phyloP scores from a whole-genome alignment of 2,329 filamentous ascomycete species.

The Coniella lustricola region DNA sequence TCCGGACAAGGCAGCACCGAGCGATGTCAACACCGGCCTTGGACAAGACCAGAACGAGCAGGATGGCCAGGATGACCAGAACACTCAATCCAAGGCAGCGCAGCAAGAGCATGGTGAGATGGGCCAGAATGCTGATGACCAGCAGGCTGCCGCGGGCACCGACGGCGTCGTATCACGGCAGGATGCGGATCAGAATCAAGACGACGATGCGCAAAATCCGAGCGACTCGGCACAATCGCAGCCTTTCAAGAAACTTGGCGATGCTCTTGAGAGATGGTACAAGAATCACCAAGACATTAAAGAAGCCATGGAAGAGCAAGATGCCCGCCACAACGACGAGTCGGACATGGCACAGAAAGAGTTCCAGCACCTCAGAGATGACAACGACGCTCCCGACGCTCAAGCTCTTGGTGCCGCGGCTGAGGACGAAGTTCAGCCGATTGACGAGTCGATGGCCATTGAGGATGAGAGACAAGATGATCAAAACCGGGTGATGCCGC shows the following conservation, averaged over 20 bases:
- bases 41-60: constrained; percentile 58
- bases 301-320: constrained; percentile 49
- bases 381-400: constrained; percentile 73
- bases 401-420: constrained; percentile 86
- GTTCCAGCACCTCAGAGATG: constrained; percentile 87
- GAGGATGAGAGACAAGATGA: constrained; percentile 58
- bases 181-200: constrained; percentile 37
- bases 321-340: constrained; percentile 42
- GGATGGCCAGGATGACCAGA: constrained; percentile 45
- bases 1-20: constrained; percentile 56
- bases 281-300: constrained; percentile 78
- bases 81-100: constrained; percentile 51
- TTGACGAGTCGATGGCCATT: constrained; percentile 85
- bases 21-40: constrained; percentile 57
- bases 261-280: constrained; percentile 90
- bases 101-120: constrained; percentile 61
- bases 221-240: constrained; percentile 44
- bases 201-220: constrained; percentile 39
- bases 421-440: constrained; percentile 76
- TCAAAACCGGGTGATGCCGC: constrained; percentile 41
- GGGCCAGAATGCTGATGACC: constrained; percentile 57
- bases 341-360: constrained; percentile 73
- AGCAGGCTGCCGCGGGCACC: constrained; percentile 56
- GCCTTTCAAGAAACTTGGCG: constrained; percentile 90
- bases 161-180: constrained; percentile 48